These are phyloP conservation scores for Trichocomaceae sp. DNA, from an alignment of 2,329 filamentous ascomycete genomes.

Conservation along the genomic window DNA sequence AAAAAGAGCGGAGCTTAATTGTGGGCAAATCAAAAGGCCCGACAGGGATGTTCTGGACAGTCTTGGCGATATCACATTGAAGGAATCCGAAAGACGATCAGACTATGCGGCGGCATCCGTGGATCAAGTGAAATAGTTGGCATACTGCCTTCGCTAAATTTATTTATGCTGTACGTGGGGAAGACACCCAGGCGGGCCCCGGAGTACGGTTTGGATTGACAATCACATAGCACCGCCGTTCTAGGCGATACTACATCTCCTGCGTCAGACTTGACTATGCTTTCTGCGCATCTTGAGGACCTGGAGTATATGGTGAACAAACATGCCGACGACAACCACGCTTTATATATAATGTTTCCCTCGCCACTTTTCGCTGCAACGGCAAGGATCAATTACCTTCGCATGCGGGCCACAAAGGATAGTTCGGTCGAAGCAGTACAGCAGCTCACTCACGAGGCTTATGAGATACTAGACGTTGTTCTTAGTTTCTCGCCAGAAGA, in stretches of 20 bases:
- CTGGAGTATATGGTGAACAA: not conserved
- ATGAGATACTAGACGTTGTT: constrained; percentile 22
- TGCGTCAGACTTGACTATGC: not conserved
- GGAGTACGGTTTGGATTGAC: not conserved
- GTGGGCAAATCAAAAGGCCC: not conserved
- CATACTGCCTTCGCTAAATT: not conserved
- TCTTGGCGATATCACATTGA: not conserved
- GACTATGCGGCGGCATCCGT: not conserved
- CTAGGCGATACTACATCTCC: not conserved
- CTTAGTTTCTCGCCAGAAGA: constrained; percentile 23
- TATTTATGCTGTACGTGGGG: not conserved
- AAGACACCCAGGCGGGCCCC: too few relatives aligned
- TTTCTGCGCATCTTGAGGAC: not conserved
- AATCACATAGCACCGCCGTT: not conserved
- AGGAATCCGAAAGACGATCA: not conserved
- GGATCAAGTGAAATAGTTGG: not conserved
- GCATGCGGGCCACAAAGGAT: constrained; percentile 17
- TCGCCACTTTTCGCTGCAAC: not conserved
- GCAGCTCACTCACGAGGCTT: constrained; percentile 17
- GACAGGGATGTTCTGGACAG: not conserved
- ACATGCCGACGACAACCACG: not conserved
- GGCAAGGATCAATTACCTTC: constrained; percentile 17
- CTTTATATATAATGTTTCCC: not conserved
- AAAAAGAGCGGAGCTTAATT: not conserved
- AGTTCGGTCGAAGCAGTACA: not conserved